These are phyloP conservation scores for Kwoniella sp. DNA, from an alignment of 768 basidiomycete species.

Conservation along the genomic window DNA sequence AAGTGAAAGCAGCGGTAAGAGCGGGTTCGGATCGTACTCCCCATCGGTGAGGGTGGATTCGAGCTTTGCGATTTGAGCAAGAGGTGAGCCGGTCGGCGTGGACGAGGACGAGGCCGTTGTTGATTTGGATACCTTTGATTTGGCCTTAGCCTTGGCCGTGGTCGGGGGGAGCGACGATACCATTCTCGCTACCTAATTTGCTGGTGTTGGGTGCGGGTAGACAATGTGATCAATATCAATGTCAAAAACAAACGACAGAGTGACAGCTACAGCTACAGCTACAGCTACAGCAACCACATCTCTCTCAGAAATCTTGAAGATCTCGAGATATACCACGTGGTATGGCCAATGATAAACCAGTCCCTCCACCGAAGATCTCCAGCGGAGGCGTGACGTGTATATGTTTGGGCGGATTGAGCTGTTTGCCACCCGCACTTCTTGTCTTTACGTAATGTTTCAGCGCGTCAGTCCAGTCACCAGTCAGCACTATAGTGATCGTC, in stretches of 20 bases:
- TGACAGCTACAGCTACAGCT: too few relatives aligned
- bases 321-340: not conserved
- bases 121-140: conserved; percentile 13
- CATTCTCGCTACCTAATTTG: conserved; percentile 9
- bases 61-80: conserved; percentile 56
- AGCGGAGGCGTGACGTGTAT: too few relatives aligned
- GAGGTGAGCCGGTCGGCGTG: conserved; percentile 14
- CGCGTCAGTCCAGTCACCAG: not conserved
- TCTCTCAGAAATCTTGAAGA: conserved; percentile 1
- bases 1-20: conserved; percentile 73
- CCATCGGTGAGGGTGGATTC: conserved; percentile 61
- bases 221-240: too few relatives aligned
- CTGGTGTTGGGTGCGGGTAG: not conserved
- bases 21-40: conserved; percentile 67
- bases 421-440: not conserved
- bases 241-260: too few relatives aligned
- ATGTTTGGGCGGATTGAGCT: too few relatives aligned
- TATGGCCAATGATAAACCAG: not conserved
- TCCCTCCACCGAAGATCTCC: too few relatives aligned
- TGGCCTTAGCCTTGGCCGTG: conserved; percentile 13
- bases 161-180: conserved; percentile 19
- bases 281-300: not conserved
- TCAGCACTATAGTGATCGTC: not conserved
- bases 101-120: not conserved
- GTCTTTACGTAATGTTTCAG: not conserved